phyloP scores from a whole-genome alignment of 768 basidiomycete genomes.

The Lactarius akahatsu region DNA sequence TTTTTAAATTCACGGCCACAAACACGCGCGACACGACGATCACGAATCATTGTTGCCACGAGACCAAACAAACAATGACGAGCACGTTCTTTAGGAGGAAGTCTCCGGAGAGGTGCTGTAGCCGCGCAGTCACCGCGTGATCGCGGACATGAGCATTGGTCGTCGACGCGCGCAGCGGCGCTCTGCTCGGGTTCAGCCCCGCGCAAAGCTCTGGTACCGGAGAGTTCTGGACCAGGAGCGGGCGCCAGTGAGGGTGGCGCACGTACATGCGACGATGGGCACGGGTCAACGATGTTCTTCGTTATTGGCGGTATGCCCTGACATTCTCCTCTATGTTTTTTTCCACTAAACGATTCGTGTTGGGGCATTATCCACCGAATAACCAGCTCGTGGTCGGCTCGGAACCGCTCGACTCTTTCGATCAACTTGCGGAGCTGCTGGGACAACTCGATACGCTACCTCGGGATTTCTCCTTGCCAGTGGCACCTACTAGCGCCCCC shows the following conservation, averaged over 20 bases:
- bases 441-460: slow-evolving; percentile 44
- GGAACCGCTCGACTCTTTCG: slow-evolving; percentile 70
- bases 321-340: not conserved
- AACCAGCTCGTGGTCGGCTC: slow-evolving; percentile 81
- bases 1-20: no score
- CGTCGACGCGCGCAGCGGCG: slow-evolving; percentile 64
- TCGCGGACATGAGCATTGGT: slow-evolving; percentile 37
- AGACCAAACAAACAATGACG: not conserved
- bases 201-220: slow-evolving; percentile 25
- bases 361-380: slow-evolving; percentile 86
- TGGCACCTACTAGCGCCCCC: no score
- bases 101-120: not conserved
- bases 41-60: not conserved
- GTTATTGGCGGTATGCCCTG: not conserved
- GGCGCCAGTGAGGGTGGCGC: not conserved
- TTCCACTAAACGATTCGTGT: not conserved
- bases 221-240: slow-evolving; percentile 10
- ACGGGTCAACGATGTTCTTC: slow-evolving; percentile 46
- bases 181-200: slow-evolving; percentile 48
- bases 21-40: slow-evolving; percentile 2
- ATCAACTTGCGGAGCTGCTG: slow-evolving; percentile 69
- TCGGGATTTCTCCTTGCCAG: no score
- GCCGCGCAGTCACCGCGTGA: not conserved
- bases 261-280: slow-evolving; percentile 23
- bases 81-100: not conserved